Base-by-base conservation (phyloP, 768 basidiomycete genomes). In the Auricularia sp. region DNA sequence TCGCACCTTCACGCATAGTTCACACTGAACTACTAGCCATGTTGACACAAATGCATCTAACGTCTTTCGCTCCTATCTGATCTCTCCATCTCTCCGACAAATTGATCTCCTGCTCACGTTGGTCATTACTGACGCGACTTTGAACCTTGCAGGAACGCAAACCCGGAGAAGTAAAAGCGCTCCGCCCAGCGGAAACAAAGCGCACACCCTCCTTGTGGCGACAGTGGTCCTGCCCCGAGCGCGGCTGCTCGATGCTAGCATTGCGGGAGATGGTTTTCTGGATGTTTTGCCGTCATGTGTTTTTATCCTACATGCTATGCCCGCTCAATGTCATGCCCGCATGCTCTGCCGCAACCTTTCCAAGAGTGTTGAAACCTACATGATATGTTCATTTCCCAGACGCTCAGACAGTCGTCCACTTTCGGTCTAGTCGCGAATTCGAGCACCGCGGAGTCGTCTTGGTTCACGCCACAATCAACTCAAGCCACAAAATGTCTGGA, bases 21-120 rank as follows among this genome's bases (percentile, higher is more conserved):
- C 92, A 95, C 90, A 86, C 93, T 87, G 92, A 96, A 91, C 76
- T 59, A 29, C 77, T 66, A 73, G 77, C 75, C 72, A 76, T 93
- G 91, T 90, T 86, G 89, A 93, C 78, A 87, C 82, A 77, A 77
- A 84, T 81, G 69, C 87, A 91, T 91, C 88, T 84, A 79, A 84
- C 76, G 92, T 97, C 93, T 95, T 95, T 95, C 93, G 93, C 93
- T 95, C 92, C 93, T 95, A 95, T 95, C 92, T 95, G 93, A 95
- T 76, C 67, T 62, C 65, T 65, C 64, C 62, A 53, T 59, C 56
- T 6, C 44, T 66, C 18, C 61, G 12, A 8, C 11, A 33, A 16
- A 14, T 47, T 34, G 34, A 23, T 43, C 1, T 12, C n/a, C 16
- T 42, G 51, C 54, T n/a, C 29, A 61, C 68, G 39, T 64, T 65